These are phyloP conservation scores for Penicillium verrucosum DNA, from an alignment of 2,329 filamentous ascomycete genomes.

Conservation along the genomic window DNA sequence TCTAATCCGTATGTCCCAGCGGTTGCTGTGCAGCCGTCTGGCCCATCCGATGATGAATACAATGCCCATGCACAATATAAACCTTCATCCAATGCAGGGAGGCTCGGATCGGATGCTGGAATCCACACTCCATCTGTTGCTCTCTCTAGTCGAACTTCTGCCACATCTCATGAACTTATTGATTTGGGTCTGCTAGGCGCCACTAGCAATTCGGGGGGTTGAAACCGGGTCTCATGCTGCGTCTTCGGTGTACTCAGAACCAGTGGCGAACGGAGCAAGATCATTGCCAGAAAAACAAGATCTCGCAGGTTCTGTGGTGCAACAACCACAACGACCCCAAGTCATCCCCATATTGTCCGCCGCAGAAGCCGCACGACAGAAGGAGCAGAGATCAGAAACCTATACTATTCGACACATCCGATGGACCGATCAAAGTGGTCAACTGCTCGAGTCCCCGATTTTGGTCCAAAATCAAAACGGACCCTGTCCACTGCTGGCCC, in stretches of 20 bases:
- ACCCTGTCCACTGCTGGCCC: conserved; percentile 84
- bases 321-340: conserved; percentile 3
- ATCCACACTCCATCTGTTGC: conserved; percentile 21
- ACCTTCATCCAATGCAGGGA: conserved; percentile 9
- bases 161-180: conserved; percentile 34
- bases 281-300: neutral
- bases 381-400: conserved; percentile 63
- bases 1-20: conserved; percentile 17
- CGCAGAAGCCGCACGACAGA: conserved; percentile 34
- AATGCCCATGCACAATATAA: conserved; percentile 3
- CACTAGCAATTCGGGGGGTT: conserved; percentile 5
- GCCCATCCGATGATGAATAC: neutral
- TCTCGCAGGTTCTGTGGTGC: neutral
- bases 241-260: conserved; percentile 16
- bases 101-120: conserved; percentile 18
- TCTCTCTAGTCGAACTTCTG: conserved; percentile 26
- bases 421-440: conserved; percentile 70
- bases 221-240: conserved; percentile 6
- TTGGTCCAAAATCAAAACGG: conserved; percentile 92
- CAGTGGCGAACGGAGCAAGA: neutral
- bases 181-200: conserved; percentile 24
- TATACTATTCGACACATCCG: conserved; percentile 91
- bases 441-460: conserved; percentile 75
- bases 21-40: conserved; percentile 12
- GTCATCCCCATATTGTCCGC: conserved; percentile 22